Evolutionary conservation across 108 stramenopile genomes (phyloP).

Genomic region (Cyclostephanos invisitatus): DNA sequence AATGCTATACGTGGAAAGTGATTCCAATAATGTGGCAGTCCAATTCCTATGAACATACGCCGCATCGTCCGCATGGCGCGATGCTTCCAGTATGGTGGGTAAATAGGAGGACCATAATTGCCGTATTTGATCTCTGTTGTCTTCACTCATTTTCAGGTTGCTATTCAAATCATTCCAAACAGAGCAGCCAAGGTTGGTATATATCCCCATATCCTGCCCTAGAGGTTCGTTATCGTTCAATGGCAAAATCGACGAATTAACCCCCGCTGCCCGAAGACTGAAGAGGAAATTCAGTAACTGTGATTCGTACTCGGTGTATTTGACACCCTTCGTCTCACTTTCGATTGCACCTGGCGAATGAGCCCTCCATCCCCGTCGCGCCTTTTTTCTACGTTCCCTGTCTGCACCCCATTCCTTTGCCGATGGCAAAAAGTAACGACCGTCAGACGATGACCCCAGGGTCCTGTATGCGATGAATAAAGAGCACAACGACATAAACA

Average conservation of each 20-base stretch:
- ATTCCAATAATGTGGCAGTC: conserved; percentile 27
- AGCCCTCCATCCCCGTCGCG: conserved; percentile 6
- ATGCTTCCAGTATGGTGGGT: conserved; percentile 45
- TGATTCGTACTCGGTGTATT: conserved; percentile 20
- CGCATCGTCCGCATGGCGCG: conserved; percentile 35
- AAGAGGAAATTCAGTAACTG: conserved; percentile 28
- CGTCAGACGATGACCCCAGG: conserved; percentile 22
- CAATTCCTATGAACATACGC: conserved; percentile 37
- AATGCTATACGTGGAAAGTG: conserved; percentile 39
- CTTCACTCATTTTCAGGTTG: conserved; percentile 11
- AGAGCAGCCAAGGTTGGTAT: conserved; percentile 35
- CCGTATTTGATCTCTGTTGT: conserved; percentile 21
- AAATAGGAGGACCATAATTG: conserved; percentile 45
- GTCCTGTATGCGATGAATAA: conserved; percentile 32
- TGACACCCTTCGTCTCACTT: conserved; percentile 12
- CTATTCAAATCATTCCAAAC: conserved; percentile 29
- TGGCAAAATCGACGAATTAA: conserved; percentile 14
- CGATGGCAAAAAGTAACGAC: conserved; percentile 28
- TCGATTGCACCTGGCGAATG: neutral
- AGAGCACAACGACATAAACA: conserved; percentile 27
- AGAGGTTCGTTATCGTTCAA: conserved; percentile 24
- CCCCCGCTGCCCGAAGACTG: conserved; percentile 22
- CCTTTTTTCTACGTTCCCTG: conserved; percentile 25
- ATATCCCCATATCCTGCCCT: conserved; percentile 40
- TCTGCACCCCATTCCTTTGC: conserved; percentile 47